A percentile compares a stretch with the other conserved stretches of the same genome.
phyloP scores from a whole-genome alignment of 2,329 filamentous ascomycete species.

The Aspergillus chevalieri region DNA sequence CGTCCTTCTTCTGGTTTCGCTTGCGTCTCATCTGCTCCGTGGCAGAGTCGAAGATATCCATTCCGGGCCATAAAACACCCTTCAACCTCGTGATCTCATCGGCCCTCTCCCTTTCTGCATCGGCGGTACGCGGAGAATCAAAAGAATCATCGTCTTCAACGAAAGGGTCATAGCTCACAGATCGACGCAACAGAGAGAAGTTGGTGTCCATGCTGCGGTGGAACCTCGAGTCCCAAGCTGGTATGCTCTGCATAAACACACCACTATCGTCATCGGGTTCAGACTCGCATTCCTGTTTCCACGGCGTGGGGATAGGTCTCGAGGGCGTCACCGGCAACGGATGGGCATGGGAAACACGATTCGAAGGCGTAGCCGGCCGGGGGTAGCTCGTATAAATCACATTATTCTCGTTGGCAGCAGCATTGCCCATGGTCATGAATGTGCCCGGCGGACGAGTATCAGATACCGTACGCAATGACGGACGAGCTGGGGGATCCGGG shows the following conservation, averaged over 20 bases:
- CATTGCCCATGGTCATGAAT: conserved; percentile 5
- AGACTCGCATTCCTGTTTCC: conserved; percentile 13
- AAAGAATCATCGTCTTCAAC: conserved; percentile 11
- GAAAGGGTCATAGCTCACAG: conserved; percentile 15
- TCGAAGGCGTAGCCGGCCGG: conserved; percentile 1
- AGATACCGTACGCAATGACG: conserved; percentile 15
- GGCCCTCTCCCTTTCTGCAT: conserved; percentile 23
- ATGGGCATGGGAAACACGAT: conserved; percentile 1
- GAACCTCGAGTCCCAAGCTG: conserved; percentile 6
- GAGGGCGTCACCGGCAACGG: neutral
- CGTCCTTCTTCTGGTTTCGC: conserved; percentile 48
- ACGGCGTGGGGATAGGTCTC: neutral
- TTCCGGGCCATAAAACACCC: conserved; percentile 46
- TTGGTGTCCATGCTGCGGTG: conserved; percentile 1
- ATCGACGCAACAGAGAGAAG: conserved; percentile 1
- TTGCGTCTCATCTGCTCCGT: conserved; percentile 44
- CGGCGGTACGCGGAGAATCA: conserved; percentile 15
- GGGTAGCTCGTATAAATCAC: conserved; percentile 4
- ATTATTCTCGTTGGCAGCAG: neutral
- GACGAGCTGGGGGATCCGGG: neutral
- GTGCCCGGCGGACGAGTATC: conserved; percentile 24
- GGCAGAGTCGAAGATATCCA: conserved; percentile 49
- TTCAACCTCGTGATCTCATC: conserved; percentile 41
- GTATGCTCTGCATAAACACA: conserved; percentile 7
- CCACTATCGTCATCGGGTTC: conserved; percentile 11